Conservation (phyloP, 1,139 yeast genomes). For the Saccharomyces hybrid region DNA sequence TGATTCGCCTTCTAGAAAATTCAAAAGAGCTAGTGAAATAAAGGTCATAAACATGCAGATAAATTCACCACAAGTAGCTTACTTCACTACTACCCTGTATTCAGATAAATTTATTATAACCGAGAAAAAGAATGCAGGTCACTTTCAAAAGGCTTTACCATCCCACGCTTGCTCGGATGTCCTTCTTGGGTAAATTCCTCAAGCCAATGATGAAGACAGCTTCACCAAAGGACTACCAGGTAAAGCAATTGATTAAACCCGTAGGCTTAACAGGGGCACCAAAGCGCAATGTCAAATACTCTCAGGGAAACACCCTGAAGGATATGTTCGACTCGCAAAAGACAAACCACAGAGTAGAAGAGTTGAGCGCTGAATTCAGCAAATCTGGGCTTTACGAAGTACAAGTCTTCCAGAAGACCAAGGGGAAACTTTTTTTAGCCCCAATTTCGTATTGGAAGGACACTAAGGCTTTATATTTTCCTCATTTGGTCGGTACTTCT, state of each 20-base stretch:
- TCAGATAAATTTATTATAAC: neutral
- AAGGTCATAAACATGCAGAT: neutral
- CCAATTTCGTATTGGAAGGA: conserved; percentile 69
- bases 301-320: conserved; percentile 31
- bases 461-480: conserved; percentile 76
- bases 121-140: neutral
- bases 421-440: conserved; percentile 77
- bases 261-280: conserved; percentile 41
- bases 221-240: conserved; percentile 33
- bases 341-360: conserved; percentile 49
- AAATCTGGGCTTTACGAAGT: conserved; percentile 82
- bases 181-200: conserved; percentile 36
- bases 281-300: conserved; percentile 15
- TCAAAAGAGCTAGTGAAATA: neutral
- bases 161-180: conserved; percentile 11
- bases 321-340: conserved; percentile 44
- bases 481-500: conserved; percentile 63
- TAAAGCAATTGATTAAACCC: conserved; percentile 37
- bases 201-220: conserved; percentile 33
- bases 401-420: conserved; percentile 68
- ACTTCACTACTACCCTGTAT: neutral
- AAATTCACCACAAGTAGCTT: neutral
- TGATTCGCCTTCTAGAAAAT: neutral
- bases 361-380: conserved; percentile 66
- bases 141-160: neutral